Percentiles rank a stretch among this genome's conserved stretches.
Evolutionary conservation across 2,329 filamentous ascomycete species (phyloP).

Genomic region (Phialocephala subalpina): DNA sequence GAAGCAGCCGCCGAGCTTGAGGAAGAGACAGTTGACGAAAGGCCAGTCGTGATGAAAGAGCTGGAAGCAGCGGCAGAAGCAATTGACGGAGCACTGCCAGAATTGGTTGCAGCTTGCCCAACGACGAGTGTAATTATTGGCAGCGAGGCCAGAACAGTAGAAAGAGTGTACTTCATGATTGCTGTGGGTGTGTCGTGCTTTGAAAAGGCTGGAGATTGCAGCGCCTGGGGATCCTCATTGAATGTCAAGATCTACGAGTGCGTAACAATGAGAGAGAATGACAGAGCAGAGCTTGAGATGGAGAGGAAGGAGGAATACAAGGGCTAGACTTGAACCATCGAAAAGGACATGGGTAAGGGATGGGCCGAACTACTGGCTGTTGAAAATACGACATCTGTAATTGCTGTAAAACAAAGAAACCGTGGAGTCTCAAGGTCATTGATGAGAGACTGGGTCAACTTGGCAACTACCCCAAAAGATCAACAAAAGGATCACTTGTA

Average conservation of each 20-base stretch:
- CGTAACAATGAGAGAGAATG: background rate
- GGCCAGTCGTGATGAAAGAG: too few relatives aligned
- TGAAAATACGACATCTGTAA: background rate
- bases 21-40: too few relatives aligned
- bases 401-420: background rate
- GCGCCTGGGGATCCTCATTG: background rate
- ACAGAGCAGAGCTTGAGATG: background rate
- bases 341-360: background rate
- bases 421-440: background rate
- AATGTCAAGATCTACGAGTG: background rate
- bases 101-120: background rate
- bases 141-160: background rate
- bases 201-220: background rate
- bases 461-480: background rate
- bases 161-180: background rate
- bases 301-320: background rate
- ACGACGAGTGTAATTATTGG: background rate
- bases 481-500: background rate
- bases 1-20: too few relatives aligned
- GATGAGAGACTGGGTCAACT: background rate
- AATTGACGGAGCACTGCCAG: background rate
- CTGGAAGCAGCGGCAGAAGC: too few relatives aligned
- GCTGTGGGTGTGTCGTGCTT: background rate
- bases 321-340: background rate
- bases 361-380: background rate